Base-by-base conservation (phyloP, 2,329 filamentous ascomycete genomes). In the Alternaria panax region DNA sequence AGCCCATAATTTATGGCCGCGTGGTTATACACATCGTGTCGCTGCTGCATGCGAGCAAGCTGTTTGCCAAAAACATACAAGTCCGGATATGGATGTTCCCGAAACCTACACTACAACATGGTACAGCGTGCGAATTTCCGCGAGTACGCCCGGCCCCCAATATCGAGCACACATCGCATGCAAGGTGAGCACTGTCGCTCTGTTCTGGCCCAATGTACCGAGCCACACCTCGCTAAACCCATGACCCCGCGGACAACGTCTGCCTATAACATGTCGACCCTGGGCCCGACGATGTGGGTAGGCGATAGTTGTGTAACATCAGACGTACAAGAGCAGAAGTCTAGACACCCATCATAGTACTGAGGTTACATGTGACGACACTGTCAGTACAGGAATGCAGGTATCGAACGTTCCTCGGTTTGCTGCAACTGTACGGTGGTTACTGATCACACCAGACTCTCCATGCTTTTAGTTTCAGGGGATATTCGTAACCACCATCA, bases 191-290 rank as follows among this genome's bases (percentile, higher is more conserved):
- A 20, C 32, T 8, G 1, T 52, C 50, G 20, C 50, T 48, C 12
- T 20, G 20, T 34, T 54, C 36, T 54, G 22, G 50, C 36, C 32
- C 30, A 32, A 30, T 22, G n/a, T 40, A 34, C 20, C 20, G 32
- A 36, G 25, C 25, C 56, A 59, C 51, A 55, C 51, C 43, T 59
- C 51, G 56, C 43, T 59, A 54, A 55, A 12, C 28, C 8, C 24
- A 42, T 24, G 36, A 32, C 30, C 28, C 36, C 30, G 12, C 28
- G 5, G 36, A 47, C 3, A 8, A n/a, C 12, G 18, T 43, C 41
- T 41, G 28, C 56, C 34, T 43, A 48, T 54, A 24, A 41, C 47
- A 36, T 57, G 24, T 24, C 27, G 25, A 24, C 5, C 18, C 8
- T 7, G 2, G 18, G 34, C 34, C 46, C 27, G 36, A 7, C 38